Evolutionary conservation across 2,329 filamentous ascomycete genomes (phyloP).

Genomic region (Calonectria honghensis): DNA sequence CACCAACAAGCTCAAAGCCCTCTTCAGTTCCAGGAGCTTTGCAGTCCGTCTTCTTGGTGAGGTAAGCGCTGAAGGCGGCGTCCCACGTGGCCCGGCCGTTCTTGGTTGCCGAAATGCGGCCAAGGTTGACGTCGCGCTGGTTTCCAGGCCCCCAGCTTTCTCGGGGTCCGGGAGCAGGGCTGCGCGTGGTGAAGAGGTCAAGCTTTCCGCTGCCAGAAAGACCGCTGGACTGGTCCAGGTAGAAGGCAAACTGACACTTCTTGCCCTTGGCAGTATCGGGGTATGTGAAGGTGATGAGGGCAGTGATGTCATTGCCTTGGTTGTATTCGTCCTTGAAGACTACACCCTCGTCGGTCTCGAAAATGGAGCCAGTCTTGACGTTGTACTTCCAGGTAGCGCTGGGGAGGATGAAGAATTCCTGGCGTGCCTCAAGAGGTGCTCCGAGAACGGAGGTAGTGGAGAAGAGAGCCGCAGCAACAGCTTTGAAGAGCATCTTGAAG

Average conservation of each 20-base stretch:
- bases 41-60: conserved; percentile 35
- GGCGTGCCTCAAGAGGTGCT: conserved; percentile 38
- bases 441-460: conserved; percentile 44
- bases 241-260: conserved; percentile 53
- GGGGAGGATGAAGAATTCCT: conserved; percentile 44
- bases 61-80: conserved; percentile 29
- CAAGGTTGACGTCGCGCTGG: conserved; percentile 50
- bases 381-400: conserved; percentile 47
- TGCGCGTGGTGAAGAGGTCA: conserved; percentile 51
- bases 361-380: conserved; percentile 47
- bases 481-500: conserved; percentile 47
- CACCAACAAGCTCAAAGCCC: conserved; percentile 40
- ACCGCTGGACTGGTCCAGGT: conserved; percentile 39
- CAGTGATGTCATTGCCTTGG: conserved; percentile 50
- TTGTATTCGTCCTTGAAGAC: conserved; percentile 48
- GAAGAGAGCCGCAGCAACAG: conserved; percentile 43
- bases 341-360: not conserved
- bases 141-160: conserved; percentile 51
- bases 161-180: conserved; percentile 45
- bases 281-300: conserved; percentile 55
- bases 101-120: conserved; percentile 29
- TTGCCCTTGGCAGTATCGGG: conserved; percentile 44
- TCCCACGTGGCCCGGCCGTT: conserved; percentile 30
- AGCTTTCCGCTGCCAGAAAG: conserved; percentile 49
- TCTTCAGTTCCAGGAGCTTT: conserved; percentile 35